Evolutionary conservation across 75 land plant species (phyloP).

Genomic region (Selaginella moellendorffii): DNA sequence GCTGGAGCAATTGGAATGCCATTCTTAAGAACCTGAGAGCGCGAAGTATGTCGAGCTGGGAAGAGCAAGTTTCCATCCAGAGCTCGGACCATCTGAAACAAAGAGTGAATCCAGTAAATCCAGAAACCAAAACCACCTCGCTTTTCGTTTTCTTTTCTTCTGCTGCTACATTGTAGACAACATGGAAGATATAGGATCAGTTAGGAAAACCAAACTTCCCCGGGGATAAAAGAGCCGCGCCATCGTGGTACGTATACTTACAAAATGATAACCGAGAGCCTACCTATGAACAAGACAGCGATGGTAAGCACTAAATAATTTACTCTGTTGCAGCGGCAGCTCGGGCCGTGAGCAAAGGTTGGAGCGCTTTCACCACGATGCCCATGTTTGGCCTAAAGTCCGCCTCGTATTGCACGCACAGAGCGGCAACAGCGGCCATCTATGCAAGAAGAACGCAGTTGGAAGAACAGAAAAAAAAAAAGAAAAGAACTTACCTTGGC

Average conservation of each 20-base stretch:
- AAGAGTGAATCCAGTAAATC: too few species aligned
- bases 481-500: constrained; percentile 45
- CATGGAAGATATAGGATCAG: too few species aligned
- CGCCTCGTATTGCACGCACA: constrained; percentile 85
- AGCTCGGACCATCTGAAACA: too few species aligned
- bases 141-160: too few species aligned
- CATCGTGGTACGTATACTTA: neutral
- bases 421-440: constrained; percentile 86
- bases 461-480: neutral
- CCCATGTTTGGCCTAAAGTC: constrained; percentile 89
- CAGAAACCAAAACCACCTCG: neutral
- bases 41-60: too few species aligned
- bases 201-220: too few species aligned
- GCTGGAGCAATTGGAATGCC: neutral
- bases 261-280: neutral
- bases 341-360: constrained; percentile 50
- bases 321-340: constrained; percentile 13
- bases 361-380: constrained; percentile 77
- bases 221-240: neutral
- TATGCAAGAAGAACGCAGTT: neutral
- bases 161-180: neutral
- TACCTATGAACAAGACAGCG: neutral
- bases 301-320: neutral
- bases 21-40: too few species aligned
- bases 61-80: too few species aligned